Conservation (phyloP, 768 basidiomycete genomes). For the Galerina sulciceps region DNA sequence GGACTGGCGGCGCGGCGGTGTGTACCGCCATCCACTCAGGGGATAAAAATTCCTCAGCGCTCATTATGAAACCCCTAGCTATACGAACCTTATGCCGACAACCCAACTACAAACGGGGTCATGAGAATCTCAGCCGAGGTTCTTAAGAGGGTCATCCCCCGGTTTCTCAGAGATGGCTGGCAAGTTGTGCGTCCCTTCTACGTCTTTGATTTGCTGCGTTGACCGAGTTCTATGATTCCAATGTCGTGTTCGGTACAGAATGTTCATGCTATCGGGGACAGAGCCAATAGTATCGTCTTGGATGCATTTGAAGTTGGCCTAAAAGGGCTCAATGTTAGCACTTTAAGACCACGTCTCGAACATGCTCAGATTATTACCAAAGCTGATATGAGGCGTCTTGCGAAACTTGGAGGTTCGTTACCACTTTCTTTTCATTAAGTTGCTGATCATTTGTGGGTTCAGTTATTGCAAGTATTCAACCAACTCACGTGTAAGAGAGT, state of each 20-base stretch:
- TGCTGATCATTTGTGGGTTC: constrained; percentile 5
- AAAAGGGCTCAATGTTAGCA: constrained; percentile 59
- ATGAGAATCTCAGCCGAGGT: constrained; percentile 71
- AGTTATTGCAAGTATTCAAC: constrained; percentile 93
- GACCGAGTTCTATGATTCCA: not conserved
- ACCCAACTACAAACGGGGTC: constrained; percentile 75
- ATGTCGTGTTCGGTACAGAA: constrained; percentile 51
- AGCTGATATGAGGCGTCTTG: constrained; percentile 75
- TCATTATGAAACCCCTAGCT: constrained; percentile 44
- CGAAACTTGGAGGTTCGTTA: constrained; percentile 70
- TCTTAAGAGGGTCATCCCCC: constrained; percentile 63
- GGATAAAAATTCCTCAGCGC: too few relatives aligned
- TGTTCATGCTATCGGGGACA: constrained; percentile 86
- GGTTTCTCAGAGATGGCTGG: constrained; percentile 82
- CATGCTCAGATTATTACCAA: constrained; percentile 87
- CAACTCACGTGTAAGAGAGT: constrained; percentile 77
- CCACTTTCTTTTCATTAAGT: not conserved
- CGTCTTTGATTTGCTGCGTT: not conserved
- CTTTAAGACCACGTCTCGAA: constrained; percentile 79
- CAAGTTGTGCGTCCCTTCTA: constrained; percentile 70
- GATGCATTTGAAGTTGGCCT: constrained; percentile 80
- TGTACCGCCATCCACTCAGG: constrained; percentile 20
- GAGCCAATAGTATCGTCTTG: constrained; percentile 82
- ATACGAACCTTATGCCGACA: constrained; percentile 81
- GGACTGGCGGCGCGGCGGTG: constrained; percentile 88